These are phyloP conservation scores for Xylariaceae sp. DNA, from an alignment of 2,329 filamentous ascomycete genomes.

Conservation along the genomic window DNA sequence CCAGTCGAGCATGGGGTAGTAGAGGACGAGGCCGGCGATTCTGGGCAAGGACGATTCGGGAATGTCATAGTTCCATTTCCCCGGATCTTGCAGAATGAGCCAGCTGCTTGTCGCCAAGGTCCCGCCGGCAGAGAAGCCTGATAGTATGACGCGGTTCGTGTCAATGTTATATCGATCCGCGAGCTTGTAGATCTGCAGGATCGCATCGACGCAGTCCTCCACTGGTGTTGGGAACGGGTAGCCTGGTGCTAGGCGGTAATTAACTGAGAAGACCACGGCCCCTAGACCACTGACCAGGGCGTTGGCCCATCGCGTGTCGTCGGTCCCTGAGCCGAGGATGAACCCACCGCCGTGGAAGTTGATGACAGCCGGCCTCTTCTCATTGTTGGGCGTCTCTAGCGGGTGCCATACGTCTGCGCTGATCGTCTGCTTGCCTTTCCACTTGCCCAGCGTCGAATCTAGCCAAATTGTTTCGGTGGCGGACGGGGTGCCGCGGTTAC, in stretches of 20 bases:
- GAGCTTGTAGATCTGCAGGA: conserved; percentile 53
- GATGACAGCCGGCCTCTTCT: conserved; percentile 48
- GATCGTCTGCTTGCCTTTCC: conserved; percentile 24
- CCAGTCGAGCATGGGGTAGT: conserved; percentile 60
- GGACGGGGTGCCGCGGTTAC: conserved; percentile 17
- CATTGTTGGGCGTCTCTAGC: neutral
- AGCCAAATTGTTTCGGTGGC: conserved; percentile 27
- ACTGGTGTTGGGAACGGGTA: conserved; percentile 60
- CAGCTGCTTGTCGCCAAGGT: conserved; percentile 46
- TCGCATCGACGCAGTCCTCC: conserved; percentile 61
- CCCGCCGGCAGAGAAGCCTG: conserved; percentile 61
- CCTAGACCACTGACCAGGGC: conserved; percentile 48
- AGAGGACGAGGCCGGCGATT: conserved; percentile 54
- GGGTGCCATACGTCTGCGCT: conserved; percentile 27
- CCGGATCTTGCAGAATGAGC: conserved; percentile 25
- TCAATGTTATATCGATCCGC: conserved; percentile 57
- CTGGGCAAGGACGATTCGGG: conserved; percentile 37
- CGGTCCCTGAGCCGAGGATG: conserved; percentile 57
- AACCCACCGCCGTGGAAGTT: conserved; percentile 67
- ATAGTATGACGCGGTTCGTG: conserved; percentile 50
- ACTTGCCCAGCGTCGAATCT: conserved; percentile 26
- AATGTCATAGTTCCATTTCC: conserved; percentile 24
- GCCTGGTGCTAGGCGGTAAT: conserved; percentile 62
- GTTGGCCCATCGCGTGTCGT: conserved; percentile 58
- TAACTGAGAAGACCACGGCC: conserved; percentile 59